phyloP scores from a whole-genome alignment of 129 eudicot genomes.

The Arctium lappa region DNA sequence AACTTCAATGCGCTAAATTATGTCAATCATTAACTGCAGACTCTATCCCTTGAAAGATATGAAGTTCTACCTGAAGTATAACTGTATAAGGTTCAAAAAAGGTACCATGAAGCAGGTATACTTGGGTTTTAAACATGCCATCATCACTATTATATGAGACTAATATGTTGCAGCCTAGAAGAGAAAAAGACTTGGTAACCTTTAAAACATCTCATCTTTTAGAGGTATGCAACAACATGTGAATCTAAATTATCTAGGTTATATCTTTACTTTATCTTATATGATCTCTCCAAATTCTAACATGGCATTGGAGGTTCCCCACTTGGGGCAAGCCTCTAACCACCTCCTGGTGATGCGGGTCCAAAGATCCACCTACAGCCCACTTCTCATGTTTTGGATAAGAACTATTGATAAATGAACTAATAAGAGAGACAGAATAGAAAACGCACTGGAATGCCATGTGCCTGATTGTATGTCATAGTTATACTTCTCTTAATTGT shows the following conservation, averaged over 20 bases:
- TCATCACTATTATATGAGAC: slow-evolving; percentile 10
- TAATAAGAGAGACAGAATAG: neutral
- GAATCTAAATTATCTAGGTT: neutral
- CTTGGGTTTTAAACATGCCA: neutral
- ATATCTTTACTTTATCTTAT: neutral
- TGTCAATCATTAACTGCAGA: neutral
- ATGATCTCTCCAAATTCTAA: neutral
- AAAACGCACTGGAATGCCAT: neutral
- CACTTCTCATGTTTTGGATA: neutral
- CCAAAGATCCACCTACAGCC: neutral
- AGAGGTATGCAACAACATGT: neutral
- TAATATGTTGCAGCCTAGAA: neutral
- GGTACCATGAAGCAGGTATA: neutral
- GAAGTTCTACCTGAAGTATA: neutral
- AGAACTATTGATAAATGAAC: neutral
- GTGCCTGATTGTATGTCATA: slow-evolving; percentile 1
- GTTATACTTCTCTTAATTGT: neutral
- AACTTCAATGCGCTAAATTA: neutral
- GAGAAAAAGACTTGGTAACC: neutral
- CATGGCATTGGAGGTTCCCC: neutral
- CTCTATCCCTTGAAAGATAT: slow-evolving; percentile 1
- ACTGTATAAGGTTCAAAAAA: neutral
- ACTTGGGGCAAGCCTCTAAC: neutral
- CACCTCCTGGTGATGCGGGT: neutral
- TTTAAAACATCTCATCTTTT: neutral